phyloP scores from a whole-genome alignment of 768 basidiomycete genomes.

The Leccinum disarticulatum region DNA sequence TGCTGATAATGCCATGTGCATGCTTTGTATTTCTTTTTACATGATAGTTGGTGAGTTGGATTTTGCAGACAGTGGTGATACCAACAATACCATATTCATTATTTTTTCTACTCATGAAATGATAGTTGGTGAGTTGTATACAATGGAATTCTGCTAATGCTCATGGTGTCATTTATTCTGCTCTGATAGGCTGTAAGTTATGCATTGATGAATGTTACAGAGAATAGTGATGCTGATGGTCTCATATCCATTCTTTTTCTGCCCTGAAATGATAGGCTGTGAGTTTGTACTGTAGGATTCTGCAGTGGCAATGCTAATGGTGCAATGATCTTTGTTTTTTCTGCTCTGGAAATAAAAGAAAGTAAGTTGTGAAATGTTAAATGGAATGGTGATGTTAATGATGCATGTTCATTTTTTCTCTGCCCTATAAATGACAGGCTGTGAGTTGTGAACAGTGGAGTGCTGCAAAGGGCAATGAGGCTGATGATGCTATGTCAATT shows the following conservation, averaged over 20 bases:
- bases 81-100: not conserved
- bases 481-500: not conserved
- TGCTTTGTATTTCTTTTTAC: not conserved
- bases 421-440: not conserved
- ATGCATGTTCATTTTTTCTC: not conserved
- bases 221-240: not conserved
- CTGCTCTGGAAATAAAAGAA: not conserved
- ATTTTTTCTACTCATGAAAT: not conserved
- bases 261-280: not conserved
- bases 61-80: not conserved
- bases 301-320: not conserved
- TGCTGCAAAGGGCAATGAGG: not conserved
- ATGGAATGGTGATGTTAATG: not conserved
- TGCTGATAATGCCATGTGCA: not conserved
- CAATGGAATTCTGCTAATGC: not conserved
- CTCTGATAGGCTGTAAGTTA: not conserved
- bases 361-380: not conserved
- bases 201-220: not conserved
- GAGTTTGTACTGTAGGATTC: not conserved
- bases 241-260: not conserved
- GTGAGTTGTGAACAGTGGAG: not conserved
- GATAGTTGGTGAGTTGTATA: not conserved
- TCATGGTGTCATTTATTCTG: not conserved
- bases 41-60: not conserved
- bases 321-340: not conserved